phyloP scores from a whole-genome alignment of 305 asterid genomes.

The Rubia tinctorum region DNA sequence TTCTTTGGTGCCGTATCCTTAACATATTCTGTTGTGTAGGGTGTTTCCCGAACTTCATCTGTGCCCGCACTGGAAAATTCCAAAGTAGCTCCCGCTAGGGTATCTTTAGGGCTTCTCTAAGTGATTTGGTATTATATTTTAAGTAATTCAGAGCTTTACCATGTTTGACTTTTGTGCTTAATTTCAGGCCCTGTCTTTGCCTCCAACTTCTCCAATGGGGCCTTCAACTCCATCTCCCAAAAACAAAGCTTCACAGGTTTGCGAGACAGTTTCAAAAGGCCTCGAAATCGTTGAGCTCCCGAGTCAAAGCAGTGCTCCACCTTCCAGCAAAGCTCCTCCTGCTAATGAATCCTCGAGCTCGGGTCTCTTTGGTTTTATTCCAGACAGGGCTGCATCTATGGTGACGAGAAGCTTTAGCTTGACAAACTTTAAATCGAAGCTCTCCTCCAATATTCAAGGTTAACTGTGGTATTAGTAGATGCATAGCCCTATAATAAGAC shows the following conservation, averaged over 20 bases:
- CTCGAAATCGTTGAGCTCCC: constrained; percentile 31
- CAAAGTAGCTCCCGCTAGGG: too few relatives aligned
- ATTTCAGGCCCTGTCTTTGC: too few relatives aligned
- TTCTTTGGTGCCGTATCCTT: too few relatives aligned
- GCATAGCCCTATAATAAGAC: neutral
- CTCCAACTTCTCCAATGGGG: too few relatives aligned
- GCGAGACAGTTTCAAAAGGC: constrained; percentile 38
- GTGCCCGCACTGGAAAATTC: too few relatives aligned
- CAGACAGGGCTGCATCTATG: constrained; percentile 34
- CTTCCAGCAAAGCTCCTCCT: constrained; percentile 21
- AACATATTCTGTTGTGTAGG: too few relatives aligned
- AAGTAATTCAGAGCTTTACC: too few relatives aligned
- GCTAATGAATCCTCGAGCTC: constrained; percentile 28
- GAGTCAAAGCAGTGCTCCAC: constrained; percentile 28
- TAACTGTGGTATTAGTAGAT: neutral
- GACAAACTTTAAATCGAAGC: constrained; percentile 16
- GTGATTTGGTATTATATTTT: too few relatives aligned
- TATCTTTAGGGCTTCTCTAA: too few relatives aligned
- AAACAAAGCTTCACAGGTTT: constrained; percentile 39
- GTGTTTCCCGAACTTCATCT: too few relatives aligned
- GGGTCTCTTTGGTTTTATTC: constrained; percentile 39
- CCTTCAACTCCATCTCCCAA: constrained; percentile 58
- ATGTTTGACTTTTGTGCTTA: too few relatives aligned
- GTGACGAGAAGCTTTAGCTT: constrained; percentile 55
- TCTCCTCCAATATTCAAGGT: constrained; percentile 31